Conservation (phyloP, 2,329 filamentous ascomycete genomes). For the Aphanoascus verrucosus region DNA sequence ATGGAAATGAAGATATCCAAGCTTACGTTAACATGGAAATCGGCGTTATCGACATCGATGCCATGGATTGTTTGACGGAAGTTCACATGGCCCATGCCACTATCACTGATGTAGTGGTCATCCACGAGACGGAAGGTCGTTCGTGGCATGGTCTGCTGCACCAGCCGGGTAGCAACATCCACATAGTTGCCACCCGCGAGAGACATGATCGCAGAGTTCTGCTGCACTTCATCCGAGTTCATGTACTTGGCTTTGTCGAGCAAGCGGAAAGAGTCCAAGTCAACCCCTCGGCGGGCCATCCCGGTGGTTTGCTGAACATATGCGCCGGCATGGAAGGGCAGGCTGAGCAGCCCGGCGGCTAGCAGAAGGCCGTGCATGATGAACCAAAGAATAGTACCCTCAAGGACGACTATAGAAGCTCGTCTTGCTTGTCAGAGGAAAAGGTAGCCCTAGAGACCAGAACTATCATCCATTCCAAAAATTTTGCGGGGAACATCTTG, state of each 20-base stretch:
- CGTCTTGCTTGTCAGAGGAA: too few relatives aligned
- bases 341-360: conserved; percentile 10
- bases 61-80: conserved; percentile 14
- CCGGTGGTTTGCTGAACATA: conserved; percentile 7
- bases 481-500: too few relatives aligned
- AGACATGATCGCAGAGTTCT: conserved; percentile 1
- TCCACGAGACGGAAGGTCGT: conserved; percentile 13
- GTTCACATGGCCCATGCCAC: conserved; percentile 14
- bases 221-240: conserved; percentile 1
- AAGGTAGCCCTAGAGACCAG: too few relatives aligned
- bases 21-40: conserved; percentile 16
- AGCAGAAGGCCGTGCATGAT: conserved; percentile 16
- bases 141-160: conserved; percentile 9
- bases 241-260: conserved; percentile 6
- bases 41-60: conserved; percentile 13
- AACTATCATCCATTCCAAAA: too few relatives aligned
- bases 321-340: conserved; percentile 10
- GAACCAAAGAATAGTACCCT: background rate
- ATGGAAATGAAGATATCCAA: background rate
- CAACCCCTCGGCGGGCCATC: conserved; percentile 12
- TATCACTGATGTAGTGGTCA: conserved; percentile 14
- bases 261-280: conserved; percentile 13
- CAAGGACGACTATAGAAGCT: too few relatives aligned
- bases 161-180: conserved; percentile 10
- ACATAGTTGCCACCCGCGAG: conserved; percentile 11